Evolutionary conservation across 192 early-diverging fungal species (phyloP), one percentile per base, ranked within the genome.

Genomic region (Mortierella antarctica): DNA sequence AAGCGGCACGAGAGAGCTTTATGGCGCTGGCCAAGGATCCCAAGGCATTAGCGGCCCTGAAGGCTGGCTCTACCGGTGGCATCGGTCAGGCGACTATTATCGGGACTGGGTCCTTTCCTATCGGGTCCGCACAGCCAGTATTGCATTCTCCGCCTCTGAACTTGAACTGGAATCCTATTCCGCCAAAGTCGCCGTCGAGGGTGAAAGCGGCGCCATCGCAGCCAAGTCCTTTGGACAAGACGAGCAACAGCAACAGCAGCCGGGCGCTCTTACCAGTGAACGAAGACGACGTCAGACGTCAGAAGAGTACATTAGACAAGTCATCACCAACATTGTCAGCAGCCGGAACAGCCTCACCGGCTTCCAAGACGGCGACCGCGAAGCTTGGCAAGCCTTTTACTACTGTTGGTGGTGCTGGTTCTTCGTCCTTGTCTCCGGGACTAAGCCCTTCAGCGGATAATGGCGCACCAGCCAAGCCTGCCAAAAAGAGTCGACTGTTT

Each of bases 1-100:
- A 80, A 48, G 77, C 77, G 5, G 75, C 75, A 12, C 62, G 75
- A 18, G 52, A 80, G 65, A 80, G 77, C 53, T 72, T 80, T 57
- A 80, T 80, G 65, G 77, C 77, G 15, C 44, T 80, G 52, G 77
- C 70, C 50, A 80, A 80, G 49, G 77, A 80, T 67, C 77, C 77
- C 51, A 80, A 64, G 70, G 77, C 77, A 51, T 68, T 80, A 66
- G 77, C 77, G 55, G 77, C 77, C 65, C 70, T 80, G 46, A 80
- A 80, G 72, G 77, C 77, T 72, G 77, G 77, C 46, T 80, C 77
- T 63, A 80, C 60, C 57, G 77, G 65, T 80, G 77, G 77, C 49
- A 80, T 62, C 58, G 70, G 77, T 72, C 77, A 80, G 63, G 70
- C 77, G 70, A 80, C 77, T 80, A 80, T 80, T 80, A 80, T 80